phyloP scores from a whole-genome alignment of 208 protist genomes.

The Endotrypanum monterogeii region DNA sequence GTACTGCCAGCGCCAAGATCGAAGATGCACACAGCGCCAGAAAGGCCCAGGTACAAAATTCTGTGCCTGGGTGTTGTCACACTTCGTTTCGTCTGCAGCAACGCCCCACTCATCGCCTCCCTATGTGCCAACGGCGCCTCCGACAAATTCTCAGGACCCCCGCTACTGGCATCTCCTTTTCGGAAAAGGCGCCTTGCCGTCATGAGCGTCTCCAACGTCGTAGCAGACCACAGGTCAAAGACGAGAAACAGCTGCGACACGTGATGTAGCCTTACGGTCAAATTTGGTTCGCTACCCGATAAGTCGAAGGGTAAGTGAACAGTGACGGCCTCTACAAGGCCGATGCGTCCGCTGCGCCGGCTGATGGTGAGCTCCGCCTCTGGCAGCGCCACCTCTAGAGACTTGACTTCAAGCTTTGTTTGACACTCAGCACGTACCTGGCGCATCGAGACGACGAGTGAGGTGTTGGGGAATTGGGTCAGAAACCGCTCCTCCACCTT shows the following conservation, averaged over 20 bases:
- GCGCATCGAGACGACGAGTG: conserved; percentile 49
- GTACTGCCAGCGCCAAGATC: conserved; percentile 81
- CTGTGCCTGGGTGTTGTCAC: conserved; percentile 15
- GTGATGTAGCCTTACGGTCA: conserved; percentile 72
- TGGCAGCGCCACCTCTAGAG: conserved; percentile 72
- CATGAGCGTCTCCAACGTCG: conserved; percentile 30
- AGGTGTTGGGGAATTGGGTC: conserved; percentile 32
- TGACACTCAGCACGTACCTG: conserved; percentile 77
- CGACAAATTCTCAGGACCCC: conserved; percentile 27
- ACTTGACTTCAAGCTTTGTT: conserved; percentile 88
- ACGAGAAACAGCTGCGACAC: conserved; percentile 74
- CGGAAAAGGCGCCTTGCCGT: conserved; percentile 44
- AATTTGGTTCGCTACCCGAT: conserved; percentile 54
- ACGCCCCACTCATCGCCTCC: conserved; percentile 9
- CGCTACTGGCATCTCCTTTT: conserved; percentile 14
- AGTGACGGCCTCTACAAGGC: conserved; percentile 34
- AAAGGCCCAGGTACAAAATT: conserved; percentile 43
- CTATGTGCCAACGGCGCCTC: conserved; percentile 8
- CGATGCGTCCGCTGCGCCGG: conserved; percentile 30
- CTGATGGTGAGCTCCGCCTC: conserved; percentile 55
- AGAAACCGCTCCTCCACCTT: conserved; percentile 21
- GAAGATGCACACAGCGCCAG: conserved; percentile 46
- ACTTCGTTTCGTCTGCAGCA: conserved; percentile 6
- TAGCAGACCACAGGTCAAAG: conserved; percentile 59
- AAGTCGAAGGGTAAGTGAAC: conserved; percentile 57